Evolutionary conservation across 2,329 filamentous ascomycete species (phyloP).

Genomic region (Apiospora koreana): DNA sequence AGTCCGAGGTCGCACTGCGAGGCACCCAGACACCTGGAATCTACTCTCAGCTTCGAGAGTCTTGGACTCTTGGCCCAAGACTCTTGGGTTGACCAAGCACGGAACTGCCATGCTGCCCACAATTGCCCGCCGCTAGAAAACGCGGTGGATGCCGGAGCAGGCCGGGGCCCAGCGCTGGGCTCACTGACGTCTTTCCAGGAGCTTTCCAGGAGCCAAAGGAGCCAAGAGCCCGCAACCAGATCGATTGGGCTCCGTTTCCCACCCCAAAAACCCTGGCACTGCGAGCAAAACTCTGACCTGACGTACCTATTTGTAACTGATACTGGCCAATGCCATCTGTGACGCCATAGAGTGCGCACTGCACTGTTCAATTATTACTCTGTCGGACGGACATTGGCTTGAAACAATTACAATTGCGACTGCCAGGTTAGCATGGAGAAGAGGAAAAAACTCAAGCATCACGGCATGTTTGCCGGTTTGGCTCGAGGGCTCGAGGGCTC

Average conservation of each 20-base stretch:
- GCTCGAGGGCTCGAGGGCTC: neutral
- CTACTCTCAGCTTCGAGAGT: neutral
- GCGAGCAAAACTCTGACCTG: neutral
- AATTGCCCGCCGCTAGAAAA: conserved; percentile 9
- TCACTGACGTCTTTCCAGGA: neutral
- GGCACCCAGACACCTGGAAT: neutral
- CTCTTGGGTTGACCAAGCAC: neutral
- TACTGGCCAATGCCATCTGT: neutral
- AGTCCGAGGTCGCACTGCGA: neutral
- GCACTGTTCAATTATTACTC: neutral
- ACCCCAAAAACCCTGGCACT: neutral
- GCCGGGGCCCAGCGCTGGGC: neutral
- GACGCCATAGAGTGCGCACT: neutral
- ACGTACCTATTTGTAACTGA: neutral
- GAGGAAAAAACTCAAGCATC: neutral
- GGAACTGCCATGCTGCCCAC: neutral
- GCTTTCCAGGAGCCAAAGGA: neutral
- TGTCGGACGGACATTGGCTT: neutral
- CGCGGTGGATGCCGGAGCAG: neutral
- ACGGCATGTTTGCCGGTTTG: neutral
- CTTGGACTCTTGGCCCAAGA: too few relatives aligned
- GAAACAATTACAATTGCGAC: neutral
- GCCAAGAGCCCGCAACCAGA: neutral
- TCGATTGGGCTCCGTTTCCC: neutral
- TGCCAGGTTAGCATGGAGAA: neutral